phyloP scores from a whole-genome alignment of 805 yeast species.

The Torulaspora maleeae region DNA sequence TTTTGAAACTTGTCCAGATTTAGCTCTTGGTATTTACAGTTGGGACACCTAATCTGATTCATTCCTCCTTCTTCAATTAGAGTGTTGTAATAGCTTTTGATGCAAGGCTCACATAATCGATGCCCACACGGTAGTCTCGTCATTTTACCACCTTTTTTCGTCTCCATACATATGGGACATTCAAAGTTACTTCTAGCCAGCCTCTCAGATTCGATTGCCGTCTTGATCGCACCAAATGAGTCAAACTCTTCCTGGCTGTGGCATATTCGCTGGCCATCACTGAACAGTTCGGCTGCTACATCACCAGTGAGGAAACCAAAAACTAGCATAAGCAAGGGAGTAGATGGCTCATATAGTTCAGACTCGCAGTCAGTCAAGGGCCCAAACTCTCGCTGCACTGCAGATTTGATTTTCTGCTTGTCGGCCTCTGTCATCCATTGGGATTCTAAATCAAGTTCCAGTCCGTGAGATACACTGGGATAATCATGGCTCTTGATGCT shows the following conservation, averaged over 20 bases:
- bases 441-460: slow-evolving; percentile 26
- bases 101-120: slow-evolving; percentile 45
- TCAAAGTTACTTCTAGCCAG: slow-evolving; percentile 40
- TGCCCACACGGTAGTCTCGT: slow-evolving; percentile 43
- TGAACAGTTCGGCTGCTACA: slow-evolving; percentile 14
- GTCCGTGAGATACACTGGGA: slow-evolving; percentile 19
- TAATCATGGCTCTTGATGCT: slow-evolving; percentile 14
- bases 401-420: slow-evolving; percentile 12
- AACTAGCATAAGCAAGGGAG: slow-evolving; percentile 40
- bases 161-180: slow-evolving; percentile 56
- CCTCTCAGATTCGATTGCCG: slow-evolving; percentile 20
- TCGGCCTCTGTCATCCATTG: slow-evolving; percentile 32
- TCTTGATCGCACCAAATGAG: slow-evolving; percentile 24
- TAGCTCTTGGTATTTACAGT: slow-evolving; percentile 34
- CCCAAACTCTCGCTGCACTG: slow-evolving; percentile 36
- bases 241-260: slow-evolving; percentile 16
- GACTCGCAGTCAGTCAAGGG: slow-evolving; percentile 20
- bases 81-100: slow-evolving; percentile 40
- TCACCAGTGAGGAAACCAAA: slow-evolving; percentile 40
- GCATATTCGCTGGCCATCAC: slow-evolving; percentile 8
- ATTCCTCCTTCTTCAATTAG: slow-evolving; percentile 47
- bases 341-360: slow-evolving; percentile 20
- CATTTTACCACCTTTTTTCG: slow-evolving; percentile 43
- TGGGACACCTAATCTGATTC: slow-evolving; percentile 54
- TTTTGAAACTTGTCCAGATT: slow-evolving; percentile 22